Conservation (phyloP, 1,284 basidiomycete species). For the Xerocomus nothofagi region DNA sequence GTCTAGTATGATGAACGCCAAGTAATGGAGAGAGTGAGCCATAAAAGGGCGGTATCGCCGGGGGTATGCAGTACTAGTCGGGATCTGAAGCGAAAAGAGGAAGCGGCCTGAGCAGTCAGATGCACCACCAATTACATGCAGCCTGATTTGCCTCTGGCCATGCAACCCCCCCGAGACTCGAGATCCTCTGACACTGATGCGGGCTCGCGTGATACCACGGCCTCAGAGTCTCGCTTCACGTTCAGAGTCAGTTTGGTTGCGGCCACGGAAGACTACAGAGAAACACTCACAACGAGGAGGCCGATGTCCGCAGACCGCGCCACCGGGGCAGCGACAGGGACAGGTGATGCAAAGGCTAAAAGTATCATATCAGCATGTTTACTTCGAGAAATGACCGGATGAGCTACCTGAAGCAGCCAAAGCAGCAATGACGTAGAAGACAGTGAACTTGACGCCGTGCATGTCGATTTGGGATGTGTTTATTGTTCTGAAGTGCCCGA, state of each 20-base stretch:
- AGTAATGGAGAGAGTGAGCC: not conserved
- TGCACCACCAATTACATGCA: conserved; percentile 16
- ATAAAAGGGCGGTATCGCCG: conserved; percentile 8
- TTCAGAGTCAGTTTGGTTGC: conserved; percentile 6
- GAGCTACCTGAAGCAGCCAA: conserved; percentile 29
- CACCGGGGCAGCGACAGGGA: conserved; percentile 22
- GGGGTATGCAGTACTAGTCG: not conserved
- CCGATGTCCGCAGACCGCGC: not conserved
- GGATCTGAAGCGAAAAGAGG: not conserved
- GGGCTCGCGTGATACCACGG: conserved; percentile 7
- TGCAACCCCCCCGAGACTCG: no score
- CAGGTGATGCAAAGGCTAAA: conserved; percentile 28
- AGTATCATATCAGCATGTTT: not conserved
- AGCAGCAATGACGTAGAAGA: conserved; percentile 32
- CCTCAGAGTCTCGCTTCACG: conserved; percentile 23
- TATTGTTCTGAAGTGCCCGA: conserved; percentile 29
- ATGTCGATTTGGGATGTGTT: conserved; percentile 25
- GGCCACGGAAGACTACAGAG: no score
- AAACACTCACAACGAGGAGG: conserved; percentile 17
- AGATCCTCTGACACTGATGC: not conserved
- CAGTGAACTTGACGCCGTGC: conserved; percentile 26
- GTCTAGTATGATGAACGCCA: conserved; percentile 7
- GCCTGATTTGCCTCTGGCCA: no score
- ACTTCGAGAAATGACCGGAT: not conserved
- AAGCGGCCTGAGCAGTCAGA: not conserved